Conservation (phyloP, 2,329 filamentous ascomycete genomes). For the Cordyceps fumosorosea region DNA sequence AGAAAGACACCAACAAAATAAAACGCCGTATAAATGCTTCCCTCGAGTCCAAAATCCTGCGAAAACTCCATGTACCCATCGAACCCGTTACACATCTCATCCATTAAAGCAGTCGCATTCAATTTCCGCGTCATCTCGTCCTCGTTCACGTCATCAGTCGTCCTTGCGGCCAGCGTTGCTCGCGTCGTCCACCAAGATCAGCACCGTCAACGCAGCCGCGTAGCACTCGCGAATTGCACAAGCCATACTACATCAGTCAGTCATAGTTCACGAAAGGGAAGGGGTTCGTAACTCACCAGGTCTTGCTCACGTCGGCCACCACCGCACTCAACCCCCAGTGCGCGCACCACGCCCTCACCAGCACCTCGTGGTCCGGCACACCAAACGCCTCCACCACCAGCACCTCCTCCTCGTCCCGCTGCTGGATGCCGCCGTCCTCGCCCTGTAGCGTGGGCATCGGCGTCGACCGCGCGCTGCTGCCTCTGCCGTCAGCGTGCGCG, state of each 20-base stretch:
- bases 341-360: slow-evolving; percentile 70
- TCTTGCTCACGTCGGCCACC: slow-evolving; percentile 61
- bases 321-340: slow-evolving; percentile 68
- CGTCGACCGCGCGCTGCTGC: slow-evolving; percentile 29
- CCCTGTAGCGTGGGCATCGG: slow-evolving; percentile 25
- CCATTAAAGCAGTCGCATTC: too few species aligned
- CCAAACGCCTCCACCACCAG: slow-evolving; percentile 68
- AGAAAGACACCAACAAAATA: too few species aligned
- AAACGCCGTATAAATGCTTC: too few species aligned
- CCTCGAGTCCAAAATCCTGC: too few species aligned
- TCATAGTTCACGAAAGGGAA: too few species aligned
- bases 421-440: slow-evolving; percentile 23
- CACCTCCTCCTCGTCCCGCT: slow-evolving; percentile 56
- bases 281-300: slow-evolving; percentile 43
- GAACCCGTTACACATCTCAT: background rate
- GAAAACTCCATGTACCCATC: background rate
- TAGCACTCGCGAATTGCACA: slow-evolving; percentile 72
- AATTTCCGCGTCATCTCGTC: background rate
- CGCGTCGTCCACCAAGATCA: slow-evolving; percentile 56
- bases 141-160: background rate
- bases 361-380: slow-evolving; percentile 67
- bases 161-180: background rate
- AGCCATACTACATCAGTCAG: slow-evolving; percentile 46
- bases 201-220: slow-evolving; percentile 64
- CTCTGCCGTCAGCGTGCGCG: slow-evolving; percentile 26